phyloP scores from a whole-genome alignment of 2,329 filamentous ascomycete genomes.

The Bimuria novae-zelandiae region DNA sequence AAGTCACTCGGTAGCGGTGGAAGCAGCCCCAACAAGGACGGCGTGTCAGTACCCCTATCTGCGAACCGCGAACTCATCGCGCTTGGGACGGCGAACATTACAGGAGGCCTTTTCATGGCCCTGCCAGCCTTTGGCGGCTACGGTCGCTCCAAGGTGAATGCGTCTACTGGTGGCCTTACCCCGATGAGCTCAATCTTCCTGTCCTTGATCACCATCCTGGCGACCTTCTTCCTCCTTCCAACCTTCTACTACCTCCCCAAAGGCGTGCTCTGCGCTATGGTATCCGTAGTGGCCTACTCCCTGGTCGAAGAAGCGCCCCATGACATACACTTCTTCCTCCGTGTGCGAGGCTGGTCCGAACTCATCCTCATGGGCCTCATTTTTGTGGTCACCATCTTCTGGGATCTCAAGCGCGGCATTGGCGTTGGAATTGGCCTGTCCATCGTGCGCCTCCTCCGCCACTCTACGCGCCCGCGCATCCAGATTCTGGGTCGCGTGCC shows the following conservation, averaged over 20 bases:
- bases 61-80: conserved; percentile 93
- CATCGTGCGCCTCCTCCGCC: conserved; percentile 83
- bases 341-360: conserved; percentile 84
- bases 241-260: conserved; percentile 98
- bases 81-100: conserved; percentile 85
- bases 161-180: conserved; percentile 85
- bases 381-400: conserved; percentile 90
- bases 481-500: conserved; percentile 92
- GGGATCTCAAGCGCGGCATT: conserved; percentile 91
- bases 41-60: conserved; percentile 80
- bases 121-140: conserved; percentile 96
- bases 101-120: conserved; percentile 89
- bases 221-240: conserved; percentile 80
- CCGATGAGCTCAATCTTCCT: conserved; percentile 93
- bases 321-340: conserved; percentile 87
- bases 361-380: conserved; percentile 87
- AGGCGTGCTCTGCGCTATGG: conserved; percentile 91
- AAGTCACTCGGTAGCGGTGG: conserved; percentile 72
- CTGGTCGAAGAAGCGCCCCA: conserved; percentile 94
- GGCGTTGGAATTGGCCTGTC: conserved; percentile 92
- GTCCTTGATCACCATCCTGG: conserved; percentile 79
- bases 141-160: conserved; percentile 93
- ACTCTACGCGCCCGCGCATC: conserved; percentile 89
- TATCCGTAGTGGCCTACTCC: conserved; percentile 92
- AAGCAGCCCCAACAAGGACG: conserved; percentile 58